Percentiles rank a stretch among this genome's conserved stretches.
These are phyloP conservation scores for Linaria vulgaris DNA, from an alignment of 257 asterid species.

Conservation along the genomic window DNA sequence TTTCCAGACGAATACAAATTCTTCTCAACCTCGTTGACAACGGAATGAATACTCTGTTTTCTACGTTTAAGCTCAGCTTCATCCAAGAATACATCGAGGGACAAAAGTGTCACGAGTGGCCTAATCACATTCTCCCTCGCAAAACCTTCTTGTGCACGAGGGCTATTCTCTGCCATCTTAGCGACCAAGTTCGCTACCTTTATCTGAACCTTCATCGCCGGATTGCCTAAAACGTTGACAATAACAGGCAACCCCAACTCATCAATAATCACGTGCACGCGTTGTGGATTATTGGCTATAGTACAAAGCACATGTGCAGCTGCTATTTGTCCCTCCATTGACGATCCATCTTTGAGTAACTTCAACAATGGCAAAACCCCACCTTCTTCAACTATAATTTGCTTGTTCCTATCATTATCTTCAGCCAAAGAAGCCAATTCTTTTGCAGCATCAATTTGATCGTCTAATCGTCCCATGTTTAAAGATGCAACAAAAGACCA, in stretches of 20 bases:
- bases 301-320: constrained; percentile 52
- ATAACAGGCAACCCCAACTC: constrained; percentile 55
- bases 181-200: constrained; percentile 64
- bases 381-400: constrained; percentile 77
- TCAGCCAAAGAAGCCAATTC: constrained; percentile 64
- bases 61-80: constrained; percentile 43
- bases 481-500: constrained; percentile 78
- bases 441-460: constrained; percentile 68
- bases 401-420: constrained; percentile 85
- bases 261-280: constrained; percentile 46
- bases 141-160: constrained; percentile 67
- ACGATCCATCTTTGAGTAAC: constrained; percentile 56
- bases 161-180: constrained; percentile 58
- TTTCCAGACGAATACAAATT: constrained; percentile 11
- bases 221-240: constrained; percentile 63
- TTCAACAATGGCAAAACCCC: constrained; percentile 67
- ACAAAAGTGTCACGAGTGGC: constrained; percentile 68
- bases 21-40: constrained; percentile 68
- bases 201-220: constrained; percentile 68
- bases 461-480: constrained; percentile 55
- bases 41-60: constrained; percentile 55
- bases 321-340: constrained; percentile 65
- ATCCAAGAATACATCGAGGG: constrained; percentile 61
- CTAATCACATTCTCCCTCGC: constrained; percentile 78
- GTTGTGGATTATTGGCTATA: constrained; percentile 58